phyloP scores from a whole-genome alignment of 1,139 yeast species.

The Diutina pseudorugosa region DNA sequence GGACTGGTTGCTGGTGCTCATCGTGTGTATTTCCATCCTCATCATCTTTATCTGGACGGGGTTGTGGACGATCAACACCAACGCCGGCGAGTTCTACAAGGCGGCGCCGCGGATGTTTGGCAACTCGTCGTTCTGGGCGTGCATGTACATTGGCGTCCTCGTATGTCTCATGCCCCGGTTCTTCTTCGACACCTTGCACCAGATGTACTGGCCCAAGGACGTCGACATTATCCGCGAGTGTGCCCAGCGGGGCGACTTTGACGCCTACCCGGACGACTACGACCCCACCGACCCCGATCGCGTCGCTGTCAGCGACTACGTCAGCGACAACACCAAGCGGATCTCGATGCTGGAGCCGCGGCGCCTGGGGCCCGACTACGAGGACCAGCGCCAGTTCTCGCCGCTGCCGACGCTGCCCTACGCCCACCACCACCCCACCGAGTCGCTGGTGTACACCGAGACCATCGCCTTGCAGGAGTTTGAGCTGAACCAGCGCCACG shows the following conservation, averaged over 20 bases:
- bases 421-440: not conserved
- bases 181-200: constrained; percentile 48
- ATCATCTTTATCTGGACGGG: constrained; percentile 83
- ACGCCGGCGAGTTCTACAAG: constrained; percentile 61
- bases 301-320: constrained; percentile 15
- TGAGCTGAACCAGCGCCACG: not conserved
- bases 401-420: constrained; percentile 1
- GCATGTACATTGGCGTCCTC: constrained; percentile 56
- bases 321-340: not conserved
- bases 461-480: constrained; percentile 3
- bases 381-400: not conserved
- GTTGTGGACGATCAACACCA: constrained; percentile 56
- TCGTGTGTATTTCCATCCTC: constrained; percentile 52
- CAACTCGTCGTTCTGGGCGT: constrained; percentile 69
- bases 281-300: constrained; percentile 53
- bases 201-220: constrained; percentile 61
- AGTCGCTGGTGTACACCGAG: not conserved
- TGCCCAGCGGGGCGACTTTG: constrained; percentile 46
- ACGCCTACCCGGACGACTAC: constrained; percentile 42
- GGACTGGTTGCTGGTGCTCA: constrained; percentile 76
- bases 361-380: not conserved
- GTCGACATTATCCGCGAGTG: constrained; percentile 80
- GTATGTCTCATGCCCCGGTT: constrained; percentile 73
- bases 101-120: constrained; percentile 58
- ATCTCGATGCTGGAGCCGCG: not conserved